Evolutionary conservation across 805 yeast genomes (phyloP), one percentile per base, ranked within the genome.

Genomic region (Lipomyces mesembrius): DNA sequence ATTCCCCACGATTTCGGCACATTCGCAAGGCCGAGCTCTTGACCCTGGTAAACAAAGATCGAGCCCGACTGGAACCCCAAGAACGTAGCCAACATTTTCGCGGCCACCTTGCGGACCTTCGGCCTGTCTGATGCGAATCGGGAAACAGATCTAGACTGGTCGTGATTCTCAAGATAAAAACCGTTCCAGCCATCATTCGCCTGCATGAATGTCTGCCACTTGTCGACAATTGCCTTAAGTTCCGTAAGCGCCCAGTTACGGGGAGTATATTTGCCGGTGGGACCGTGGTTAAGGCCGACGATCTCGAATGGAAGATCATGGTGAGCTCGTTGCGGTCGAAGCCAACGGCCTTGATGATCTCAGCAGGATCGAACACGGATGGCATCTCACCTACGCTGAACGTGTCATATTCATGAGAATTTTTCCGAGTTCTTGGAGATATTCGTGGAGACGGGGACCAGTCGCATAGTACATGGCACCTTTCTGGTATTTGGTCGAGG

Each of bases 311-410:
- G 65, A 75, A 75, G 34, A 74, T 64, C 74, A 71, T 75, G 53
- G 64, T 67, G 32, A 75, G 63, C 66, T 75, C 77, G 8, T 66
- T 57, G 37, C 77, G 69, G 37, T 70, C 71, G 2, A 70, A 64
- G 2, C 72, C 71, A 20, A 73, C 75, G 34, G 65, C 68, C 37
- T 73, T 64, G 53, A 73, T 60, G 25, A 72, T 60, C 58, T 64
- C 70, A 25, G 35, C 32, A 14, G 63, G 60, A 61, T 79, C 79
- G 6, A 79, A 66, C 54, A 82, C 78, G 63, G 75, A 76, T n/a
- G 86, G 85, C 64, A 83, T 84, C 73, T 85, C 88, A 57, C 88
- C 88, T 32, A 85, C 88, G 9, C 88, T 84, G 83, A 85, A 80
- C 39, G 78, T 83, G 72, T 84, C 85, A 70, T 83, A 83, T 64